Evolutionary conservation across 2,329 filamentous ascomycete species (phyloP).

Genomic region (Fusarium vanettenii): DNA sequence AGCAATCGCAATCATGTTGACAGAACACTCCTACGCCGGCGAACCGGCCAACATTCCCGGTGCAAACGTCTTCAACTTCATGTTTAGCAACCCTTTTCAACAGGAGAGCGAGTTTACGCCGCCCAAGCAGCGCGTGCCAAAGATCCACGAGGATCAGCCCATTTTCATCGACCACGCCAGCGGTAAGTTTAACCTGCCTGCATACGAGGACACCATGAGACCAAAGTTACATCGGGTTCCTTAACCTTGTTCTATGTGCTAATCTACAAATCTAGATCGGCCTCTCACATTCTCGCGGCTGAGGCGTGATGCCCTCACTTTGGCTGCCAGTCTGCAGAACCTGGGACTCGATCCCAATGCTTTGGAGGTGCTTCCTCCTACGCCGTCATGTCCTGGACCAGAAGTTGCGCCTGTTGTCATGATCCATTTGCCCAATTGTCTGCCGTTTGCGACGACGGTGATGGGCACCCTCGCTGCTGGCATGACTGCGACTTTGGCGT

Average conservation of each 20-base stretch:
- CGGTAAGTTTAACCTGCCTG: conserved; percentile 41
- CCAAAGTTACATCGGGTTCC: background rate
- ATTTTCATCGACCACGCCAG: conserved; percentile 56
- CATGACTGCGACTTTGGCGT: conserved; percentile 54
- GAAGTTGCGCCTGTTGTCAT: conserved; percentile 56
- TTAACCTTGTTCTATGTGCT: background rate
- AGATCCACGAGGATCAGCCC: conserved; percentile 47
- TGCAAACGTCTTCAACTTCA: conserved; percentile 51
- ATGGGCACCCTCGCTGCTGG: conserved; percentile 54
- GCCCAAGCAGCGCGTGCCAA: conserved; percentile 44
- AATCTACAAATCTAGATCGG: conserved; percentile 44
- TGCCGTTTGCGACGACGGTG: conserved; percentile 51
- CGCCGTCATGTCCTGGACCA: conserved; percentile 51
- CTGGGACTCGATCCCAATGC: conserved; percentile 52
- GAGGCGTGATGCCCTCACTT: conserved; percentile 48
- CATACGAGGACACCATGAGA: background rate
- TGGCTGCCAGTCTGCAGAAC: conserved; percentile 50
- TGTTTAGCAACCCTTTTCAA: conserved; percentile 53
- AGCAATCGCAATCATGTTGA: conserved; percentile 32
- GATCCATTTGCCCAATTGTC: conserved; percentile 56
- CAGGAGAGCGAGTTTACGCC: conserved; percentile 45
- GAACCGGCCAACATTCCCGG: conserved; percentile 31
- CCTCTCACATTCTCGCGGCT: conserved; percentile 50
- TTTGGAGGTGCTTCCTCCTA: conserved; percentile 51
- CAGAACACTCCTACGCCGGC: conserved; percentile 31